Base-by-base conservation (phyloP, 2,329 filamentous ascomycete genomes). In the Epichloe hybrida region DNA sequence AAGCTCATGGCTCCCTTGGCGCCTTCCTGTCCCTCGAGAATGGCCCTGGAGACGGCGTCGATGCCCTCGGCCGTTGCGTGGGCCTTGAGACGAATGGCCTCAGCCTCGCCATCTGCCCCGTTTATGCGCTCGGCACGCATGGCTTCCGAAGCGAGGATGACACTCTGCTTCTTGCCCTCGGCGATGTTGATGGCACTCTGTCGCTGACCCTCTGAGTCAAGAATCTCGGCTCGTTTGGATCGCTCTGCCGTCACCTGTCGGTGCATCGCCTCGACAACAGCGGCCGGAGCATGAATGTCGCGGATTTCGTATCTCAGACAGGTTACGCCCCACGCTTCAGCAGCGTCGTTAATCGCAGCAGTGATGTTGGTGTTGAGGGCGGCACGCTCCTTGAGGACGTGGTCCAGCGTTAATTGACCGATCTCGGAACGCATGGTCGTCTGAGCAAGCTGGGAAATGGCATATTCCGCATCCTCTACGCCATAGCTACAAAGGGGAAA, bases 341-440 rank as follows among this genome's bases (percentile, higher is more conserved):
- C 91, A 1, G 93, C 93, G 67, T 97, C 91, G 67, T 98, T 98
- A 76, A 98, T 97, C 42, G 93, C 91, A 52, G 88, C 84, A n/a
- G 93, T 97, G 66, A 98, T 98, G 72, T 98, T 97, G 57, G 82
- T 89, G 74, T 98, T 98, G 58, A 98, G 83, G 20, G 89, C 88
- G 3, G 90, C 88, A 56, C 93, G 88, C 75, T 98, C 93, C 68
- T 97, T 97, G 52, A 98, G 79, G 43, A 98, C 93, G 70, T 98
- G 91, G 69, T 98, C 93, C 60, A 98, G 85, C 1, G 88, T 87
- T 53, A 98, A 77, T 69, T 97, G 93, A 57, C 93, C 93, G 61
- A 98, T 98, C 69, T 98, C 93, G 62, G 86, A 94, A 62, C 93
- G 88, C 93, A 98, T 98, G 0, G 93, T 97, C 11, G 93, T 98